Evolutionary conservation across 1,284 basidiomycete genomes (phyloP), one percentile per base, ranked within the genome.

Genomic region (Laetiporus sulphureus): DNA sequence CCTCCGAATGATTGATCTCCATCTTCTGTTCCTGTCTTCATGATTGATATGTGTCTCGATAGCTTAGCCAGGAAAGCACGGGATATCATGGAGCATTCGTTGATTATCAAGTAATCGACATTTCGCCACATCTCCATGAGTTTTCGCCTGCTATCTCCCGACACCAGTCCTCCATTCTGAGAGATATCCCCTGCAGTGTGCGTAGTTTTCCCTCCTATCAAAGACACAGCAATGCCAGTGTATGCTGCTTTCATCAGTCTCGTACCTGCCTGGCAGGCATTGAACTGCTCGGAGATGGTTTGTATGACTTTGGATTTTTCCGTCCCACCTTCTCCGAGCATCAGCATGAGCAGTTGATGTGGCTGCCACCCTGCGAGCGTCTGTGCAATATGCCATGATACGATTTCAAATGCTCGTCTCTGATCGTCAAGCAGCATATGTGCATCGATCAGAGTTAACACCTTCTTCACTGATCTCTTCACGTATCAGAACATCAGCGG

Each of bases 251-350:
- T 65, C 3, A 53, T 18, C 3, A 67, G 44, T 7, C 12, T 7
- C 8, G 7, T 7, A 7, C 13, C 13, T 13, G 13, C 25, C 7
- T 13, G 8, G 25, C 25, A 13, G 8, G 7, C 5, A 1, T 20
- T 31, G 39, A 67, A 67, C 10, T 33, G 18, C 32, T 54, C 35
- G 3, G 60, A 61, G 5, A 63, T 47, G 0, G 51, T 61, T 38
- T 66, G 59, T 15, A 67, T 65, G 1, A 64, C 59, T 16, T 46
- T 54, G 1, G 63, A 67, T 42, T 67, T 67, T 0, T 64, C 66
- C 1, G 61, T 64, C 0, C 66, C 64, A 2, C 64, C 65, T 45
- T 65, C 60, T 8, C 64, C 64, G 11, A 56, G 44, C 2, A 66
- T 46, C 2, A 58, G 16, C 62, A 66, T 61, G 0, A 48, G 47